phyloP scores from a whole-genome alignment of 805 yeast species.

The Ogataea sp. region DNA sequence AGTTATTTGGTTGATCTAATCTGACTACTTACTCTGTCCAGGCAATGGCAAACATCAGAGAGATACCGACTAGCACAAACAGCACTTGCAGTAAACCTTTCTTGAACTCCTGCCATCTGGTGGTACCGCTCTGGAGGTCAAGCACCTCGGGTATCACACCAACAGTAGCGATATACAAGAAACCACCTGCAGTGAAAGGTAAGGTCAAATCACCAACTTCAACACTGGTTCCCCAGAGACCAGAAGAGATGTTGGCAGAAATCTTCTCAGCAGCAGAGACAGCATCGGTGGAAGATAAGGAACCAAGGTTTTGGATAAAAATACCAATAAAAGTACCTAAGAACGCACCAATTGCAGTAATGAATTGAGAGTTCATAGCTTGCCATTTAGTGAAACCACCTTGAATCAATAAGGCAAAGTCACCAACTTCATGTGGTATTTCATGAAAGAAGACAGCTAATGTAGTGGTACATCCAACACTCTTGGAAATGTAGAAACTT shows the following conservation, averaged over 20 bases:
- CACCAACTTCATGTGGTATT: slow-evolving; percentile 77
- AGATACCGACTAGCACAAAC: slow-evolving; percentile 46
- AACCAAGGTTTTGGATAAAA: slow-evolving; percentile 35
- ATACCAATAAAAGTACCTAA: slow-evolving; percentile 63
- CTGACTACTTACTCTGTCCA: slow-evolving; percentile 31
- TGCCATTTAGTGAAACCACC: slow-evolving; percentile 61
- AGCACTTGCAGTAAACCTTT: slow-evolving; percentile 38
- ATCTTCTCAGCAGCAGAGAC: slow-evolving; percentile 1
- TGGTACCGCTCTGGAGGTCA: slow-evolving; percentile 29
- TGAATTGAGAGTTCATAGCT: slow-evolving; percentile 58
- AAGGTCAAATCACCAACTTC: slow-evolving; percentile 43
- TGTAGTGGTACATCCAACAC: slow-evolving; percentile 60
- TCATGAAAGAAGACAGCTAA: slow-evolving; percentile 71
- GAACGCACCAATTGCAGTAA: slow-evolving; percentile 59
- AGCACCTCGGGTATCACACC: slow-evolving; percentile 71
- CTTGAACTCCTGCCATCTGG: slow-evolving; percentile 29
- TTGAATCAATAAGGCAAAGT: slow-evolving; percentile 62
- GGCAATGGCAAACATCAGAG: slow-evolving; percentile 46
- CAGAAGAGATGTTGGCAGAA: slow-evolving; percentile 14
- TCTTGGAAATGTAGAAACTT: slow-evolving; percentile 52
- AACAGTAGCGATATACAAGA: slow-evolving; percentile 62
- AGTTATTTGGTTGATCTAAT: too few species aligned
- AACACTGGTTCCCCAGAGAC: slow-evolving; percentile 44
- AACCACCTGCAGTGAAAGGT: slow-evolving; percentile 74
- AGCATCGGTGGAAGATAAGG: slow-evolving; percentile 6